Conservation (phyloP, 1,139 yeast species). For the Yamadazyma sp. region DNA sequence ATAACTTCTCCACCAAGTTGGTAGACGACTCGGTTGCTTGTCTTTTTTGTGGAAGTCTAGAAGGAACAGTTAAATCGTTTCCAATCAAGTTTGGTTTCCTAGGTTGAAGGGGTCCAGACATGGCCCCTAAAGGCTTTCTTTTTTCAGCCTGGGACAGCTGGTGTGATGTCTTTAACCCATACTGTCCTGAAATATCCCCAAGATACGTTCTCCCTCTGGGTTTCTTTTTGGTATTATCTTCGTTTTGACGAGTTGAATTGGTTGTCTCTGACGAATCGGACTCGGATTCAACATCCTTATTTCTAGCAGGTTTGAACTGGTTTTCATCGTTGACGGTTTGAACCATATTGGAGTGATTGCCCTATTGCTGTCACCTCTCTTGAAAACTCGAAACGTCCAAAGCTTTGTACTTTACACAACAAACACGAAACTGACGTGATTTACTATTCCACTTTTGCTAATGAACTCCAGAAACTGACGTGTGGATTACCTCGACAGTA, state of each 20-base stretch:
- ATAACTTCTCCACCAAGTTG: constrained; percentile 46
- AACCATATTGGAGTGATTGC: constrained; percentile 30
- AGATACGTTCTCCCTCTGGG: constrained; percentile 26
- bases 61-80: constrained; percentile 24
- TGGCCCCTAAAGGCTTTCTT: constrained; percentile 33
- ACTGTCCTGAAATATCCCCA: constrained; percentile 45
- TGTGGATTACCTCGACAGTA: too few relatives aligned
- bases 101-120: constrained; percentile 22
- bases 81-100: constrained; percentile 15
- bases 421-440: neutral
- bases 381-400: too few relatives aligned
- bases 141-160: constrained; percentile 10
- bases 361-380: too few relatives aligned
- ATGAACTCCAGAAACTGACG: neutral
- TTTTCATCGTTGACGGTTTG: constrained; percentile 44
- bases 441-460: neutral
- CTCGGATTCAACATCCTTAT: constrained; percentile 17
- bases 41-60: constrained; percentile 55
- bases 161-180: constrained; percentile 20
- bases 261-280: neutral
- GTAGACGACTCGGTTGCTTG: constrained; percentile 58
- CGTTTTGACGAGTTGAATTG: constrained; percentile 8
- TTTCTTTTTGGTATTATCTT: constrained; percentile 8
- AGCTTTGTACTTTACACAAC: neutral
- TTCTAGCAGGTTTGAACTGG: constrained; percentile 37